Base-by-base conservation (phyloP, 352 stramenopile species). In the Phytopythium vexans region DNA sequence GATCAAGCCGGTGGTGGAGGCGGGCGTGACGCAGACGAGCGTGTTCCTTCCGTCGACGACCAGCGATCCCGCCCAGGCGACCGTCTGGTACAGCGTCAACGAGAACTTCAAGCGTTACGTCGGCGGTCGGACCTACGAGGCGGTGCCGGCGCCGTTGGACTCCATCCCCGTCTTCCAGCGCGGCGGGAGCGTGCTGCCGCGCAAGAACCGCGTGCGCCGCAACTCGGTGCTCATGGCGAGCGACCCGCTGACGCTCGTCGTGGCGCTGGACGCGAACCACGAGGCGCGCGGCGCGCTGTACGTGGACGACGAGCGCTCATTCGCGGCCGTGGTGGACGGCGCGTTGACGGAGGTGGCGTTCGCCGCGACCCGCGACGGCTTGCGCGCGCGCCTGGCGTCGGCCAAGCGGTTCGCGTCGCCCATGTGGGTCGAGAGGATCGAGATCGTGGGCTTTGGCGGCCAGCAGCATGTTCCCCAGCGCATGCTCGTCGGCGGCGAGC, bases 141-240 rank as follows among this genome's bases (percentile, higher is more conserved):
- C 65, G 51, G 72, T 98, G 16, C 68, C 68, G 27, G 89, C 89
- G 12, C 84, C 89, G 8, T 80, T 98, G 54, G 95, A 99, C 57
- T 97, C 88, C 54, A 98, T 98, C 44, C 96, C 96, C 9, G 96
- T 99, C 14, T 99, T 98, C 66, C 95, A 99, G 58, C 88, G 97
- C 50, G 95, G 94, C 36, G 97, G 97, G 16, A 97, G 80, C 16
- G 92, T 99, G 52, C 66, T 99, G 47, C 82, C 96, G 21, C 82
- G 94, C 51, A 98, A 99, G 70, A 89, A 98, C 66, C 86, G 97
- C 27, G 78, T 99, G 38, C 89, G 97, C 41, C 84, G 97, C 48
- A 98, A 80, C 54, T 92, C 94, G 49, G 65, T 84, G 16, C 76
- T 98, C 35, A 99, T 99, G 97, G 79, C 66, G n/a, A 77, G 88